phyloP scores from a whole-genome alignment of 768 basidiomycete genomes.

The Macrolepiota fuliginosa region DNA sequence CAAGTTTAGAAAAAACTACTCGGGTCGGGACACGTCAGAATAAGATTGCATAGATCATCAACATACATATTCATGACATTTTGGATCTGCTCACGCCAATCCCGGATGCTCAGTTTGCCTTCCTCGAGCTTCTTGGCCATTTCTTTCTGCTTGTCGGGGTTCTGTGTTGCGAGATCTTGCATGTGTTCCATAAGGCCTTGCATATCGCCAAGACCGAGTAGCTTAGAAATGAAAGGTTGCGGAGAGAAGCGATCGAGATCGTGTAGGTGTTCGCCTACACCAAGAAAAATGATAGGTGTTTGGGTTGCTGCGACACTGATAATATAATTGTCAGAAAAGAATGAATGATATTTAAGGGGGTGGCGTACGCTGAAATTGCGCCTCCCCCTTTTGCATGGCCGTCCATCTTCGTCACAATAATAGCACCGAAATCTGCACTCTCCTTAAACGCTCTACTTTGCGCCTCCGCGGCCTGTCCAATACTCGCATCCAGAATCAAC shows the following conservation, averaged over 20 bases:
- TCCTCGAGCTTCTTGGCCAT: conserved; percentile 98
- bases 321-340: conserved; percentile 8
- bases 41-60: background rate
- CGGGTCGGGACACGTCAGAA: background rate
- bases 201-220: conserved; percentile 94
- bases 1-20: background rate
- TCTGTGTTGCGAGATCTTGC: conserved; percentile 91
- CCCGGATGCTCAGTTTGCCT: conserved; percentile 94
- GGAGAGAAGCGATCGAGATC: conserved; percentile 96
- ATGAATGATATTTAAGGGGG: conserved; percentile 3
- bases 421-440: conserved; percentile 95
- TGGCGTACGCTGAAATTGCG: conserved; percentile 93
- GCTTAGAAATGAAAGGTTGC: conserved; percentile 95
- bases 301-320: conserved; percentile 94
- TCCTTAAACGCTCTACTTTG: conserved; percentile 98
- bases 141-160: conserved; percentile 96
- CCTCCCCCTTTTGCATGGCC: conserved; percentile 99
- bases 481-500: conserved; percentile 93
- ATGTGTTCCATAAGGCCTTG: conserved; percentile 98
- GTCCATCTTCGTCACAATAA: conserved; percentile 99
- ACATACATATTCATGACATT: conserved; percentile 97
- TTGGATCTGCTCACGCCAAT: conserved; percentile 96
- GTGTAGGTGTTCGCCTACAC: conserved; percentile 96
- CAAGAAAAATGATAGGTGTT: conserved; percentile 98
- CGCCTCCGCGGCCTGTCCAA: conserved; percentile 97